These are phyloP conservation scores for Talaromyces sp. DNA, from an alignment of 2,329 filamentous ascomycete genomes.

Conservation along the genomic window DNA sequence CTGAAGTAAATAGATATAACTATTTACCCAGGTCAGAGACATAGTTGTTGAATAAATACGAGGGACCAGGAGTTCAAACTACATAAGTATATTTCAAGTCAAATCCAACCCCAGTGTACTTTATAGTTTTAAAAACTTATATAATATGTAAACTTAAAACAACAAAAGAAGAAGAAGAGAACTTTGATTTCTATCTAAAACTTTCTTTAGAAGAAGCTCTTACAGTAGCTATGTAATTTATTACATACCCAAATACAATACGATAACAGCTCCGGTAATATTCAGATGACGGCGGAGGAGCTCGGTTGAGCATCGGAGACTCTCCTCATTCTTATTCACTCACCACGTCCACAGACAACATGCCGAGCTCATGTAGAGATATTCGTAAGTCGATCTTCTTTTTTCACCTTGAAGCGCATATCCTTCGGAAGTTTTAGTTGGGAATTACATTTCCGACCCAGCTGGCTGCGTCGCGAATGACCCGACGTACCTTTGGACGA, in stretches of 20 bases:
- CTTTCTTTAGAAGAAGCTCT: not conserved
- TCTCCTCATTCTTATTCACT: not conserved
- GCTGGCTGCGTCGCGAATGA: not conserved
- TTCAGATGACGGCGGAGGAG: not conserved
- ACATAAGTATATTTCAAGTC: too few species aligned
- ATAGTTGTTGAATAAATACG: too few species aligned
- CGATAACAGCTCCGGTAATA: not conserved
- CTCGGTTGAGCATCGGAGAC: not conserved
- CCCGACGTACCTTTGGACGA: too few species aligned
- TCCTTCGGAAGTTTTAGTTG: not conserved
- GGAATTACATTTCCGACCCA: not conserved
- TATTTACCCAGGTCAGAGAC: too few species aligned
- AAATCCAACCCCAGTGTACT: too few species aligned
- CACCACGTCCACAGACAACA: constrained; percentile 29
- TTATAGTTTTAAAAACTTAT: too few species aligned
- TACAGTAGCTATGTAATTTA: not conserved
- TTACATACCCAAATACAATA: not conserved
- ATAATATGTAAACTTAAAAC: too few species aligned
- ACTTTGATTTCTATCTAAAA: too few species aligned
- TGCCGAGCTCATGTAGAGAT: constrained; percentile 96
- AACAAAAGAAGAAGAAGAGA: too few species aligned
- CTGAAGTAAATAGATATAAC: too few species aligned
- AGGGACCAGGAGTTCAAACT: too few species aligned
- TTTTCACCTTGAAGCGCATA: not conserved
- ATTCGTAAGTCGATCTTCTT: constrained; percentile 60